Conservation (phyloP, 257 asterid species). For the Salvia miltiorrhiza region DNA sequence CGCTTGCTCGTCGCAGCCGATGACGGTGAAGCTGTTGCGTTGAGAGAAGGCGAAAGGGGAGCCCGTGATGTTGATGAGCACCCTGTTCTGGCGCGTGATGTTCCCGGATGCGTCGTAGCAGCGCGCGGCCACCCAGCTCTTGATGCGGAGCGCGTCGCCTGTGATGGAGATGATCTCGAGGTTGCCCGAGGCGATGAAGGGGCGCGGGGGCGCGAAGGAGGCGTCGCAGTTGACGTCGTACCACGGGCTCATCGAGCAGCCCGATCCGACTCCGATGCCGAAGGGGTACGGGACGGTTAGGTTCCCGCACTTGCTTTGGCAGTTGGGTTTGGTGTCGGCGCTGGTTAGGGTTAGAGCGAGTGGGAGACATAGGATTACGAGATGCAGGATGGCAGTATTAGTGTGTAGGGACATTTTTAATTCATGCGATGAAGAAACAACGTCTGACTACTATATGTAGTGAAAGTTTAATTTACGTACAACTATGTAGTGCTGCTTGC, state of each 20-base stretch:
- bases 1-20: constrained; percentile 32
- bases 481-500: too few species aligned
- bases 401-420: too few species aligned
- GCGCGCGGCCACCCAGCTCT: constrained; percentile 2
- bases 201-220: not conserved
- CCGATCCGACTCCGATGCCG: constrained; percentile 29
- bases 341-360: too few species aligned
- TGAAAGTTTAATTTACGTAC: too few species aligned
- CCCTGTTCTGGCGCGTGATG: not conserved
- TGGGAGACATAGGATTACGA: too few species aligned
- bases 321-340: constrained; percentile 13
- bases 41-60: constrained; percentile 11
- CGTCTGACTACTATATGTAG: too few species aligned
- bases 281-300: constrained; percentile 30
- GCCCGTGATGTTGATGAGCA: too few species aligned
- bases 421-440: too few species aligned
- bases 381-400: too few species aligned
- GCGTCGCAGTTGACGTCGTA: constrained; percentile 28
- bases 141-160: not conserved
- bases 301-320: constrained; percentile 37
- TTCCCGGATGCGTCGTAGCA: constrained; percentile 9
- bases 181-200: not conserved
- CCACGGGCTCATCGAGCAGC: constrained; percentile 22
- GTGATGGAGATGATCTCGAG: constrained; percentile 13
- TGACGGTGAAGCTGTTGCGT: constrained; percentile 18